Evolutionary conservation across 2,329 filamentous ascomycete genomes (phyloP).

Genomic region (Chaetomiaceae sp.): DNA sequence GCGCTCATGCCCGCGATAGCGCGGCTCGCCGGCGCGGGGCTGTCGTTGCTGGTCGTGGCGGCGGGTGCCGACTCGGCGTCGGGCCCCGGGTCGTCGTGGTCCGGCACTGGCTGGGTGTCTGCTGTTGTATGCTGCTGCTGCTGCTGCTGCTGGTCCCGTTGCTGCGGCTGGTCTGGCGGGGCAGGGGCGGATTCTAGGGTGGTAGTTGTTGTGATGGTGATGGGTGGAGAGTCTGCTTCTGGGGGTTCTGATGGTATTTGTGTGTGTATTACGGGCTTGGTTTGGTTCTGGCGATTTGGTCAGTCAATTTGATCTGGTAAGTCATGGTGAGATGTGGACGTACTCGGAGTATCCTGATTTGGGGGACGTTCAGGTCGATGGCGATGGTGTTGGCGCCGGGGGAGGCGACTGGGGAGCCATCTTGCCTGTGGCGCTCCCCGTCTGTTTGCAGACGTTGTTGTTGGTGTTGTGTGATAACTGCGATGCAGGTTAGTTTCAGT

Average conservation of each 20-base stretch:
- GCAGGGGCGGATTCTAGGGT: no score
- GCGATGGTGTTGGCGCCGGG: slow-evolving; percentile 64
- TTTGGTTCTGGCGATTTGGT: neutral
- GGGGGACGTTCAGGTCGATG: neutral
- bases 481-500: slow-evolving; percentile 7
- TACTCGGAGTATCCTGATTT: neutral
- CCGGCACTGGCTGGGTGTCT: no score
- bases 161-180: neutral
- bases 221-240: no score
- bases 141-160: neutral
- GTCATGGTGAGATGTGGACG: neutral
- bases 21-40: slow-evolving; percentile 39
- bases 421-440: slow-evolving; percentile 64
- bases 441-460: slow-evolving; percentile 38
- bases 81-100: slow-evolving; percentile 24
- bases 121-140: neutral
- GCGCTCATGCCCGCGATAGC: slow-evolving; percentile 45
- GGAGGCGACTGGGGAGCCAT: slow-evolving; percentile 70
- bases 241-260: no score
- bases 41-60: slow-evolving; percentile 21
- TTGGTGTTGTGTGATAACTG: slow-evolving; percentile 74
- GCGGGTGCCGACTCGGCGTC: slow-evolving; percentile 21
- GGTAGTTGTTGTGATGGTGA: no score
- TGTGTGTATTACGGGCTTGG: neutral
- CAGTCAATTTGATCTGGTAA: neutral